Percentiles rank a stretch among this genome's conserved stretches.
These are phyloP conservation scores for Aspergillus sparsus DNA, from an alignment of 495 filamentous ascomycete species.

Conservation along the genomic window DNA sequence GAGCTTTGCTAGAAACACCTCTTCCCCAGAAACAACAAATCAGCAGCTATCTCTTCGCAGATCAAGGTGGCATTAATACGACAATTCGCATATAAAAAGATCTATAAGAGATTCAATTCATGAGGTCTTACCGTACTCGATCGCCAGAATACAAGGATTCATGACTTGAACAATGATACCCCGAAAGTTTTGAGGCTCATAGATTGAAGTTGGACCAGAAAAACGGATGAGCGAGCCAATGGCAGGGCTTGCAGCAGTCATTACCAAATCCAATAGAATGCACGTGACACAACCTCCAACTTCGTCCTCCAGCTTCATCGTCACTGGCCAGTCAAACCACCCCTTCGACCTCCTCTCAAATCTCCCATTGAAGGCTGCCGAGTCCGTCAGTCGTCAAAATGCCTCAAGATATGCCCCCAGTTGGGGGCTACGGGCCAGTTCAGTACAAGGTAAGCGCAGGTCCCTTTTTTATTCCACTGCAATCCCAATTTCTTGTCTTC, in stretches of 20 bases:
- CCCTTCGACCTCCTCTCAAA: slow-evolving; percentile 29
- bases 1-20: no score
- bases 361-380: slow-evolving; percentile 24
- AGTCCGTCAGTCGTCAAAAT: slow-evolving; percentile 40
- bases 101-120: no score
- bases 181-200: background rate
- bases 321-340: slow-evolving; percentile 17
- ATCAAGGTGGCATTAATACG: no score
- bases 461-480: background rate
- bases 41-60: no score
- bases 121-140: no score
- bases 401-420: slow-evolving; percentile 86
- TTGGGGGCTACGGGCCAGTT: slow-evolving; percentile 89
- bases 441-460: slow-evolving; percentile 80
- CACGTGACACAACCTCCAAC: slow-evolving; percentile 45
- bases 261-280: slow-evolving; percentile 30
- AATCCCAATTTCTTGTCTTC: background rate
- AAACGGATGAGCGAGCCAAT: slow-evolving; percentile 32
- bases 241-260: slow-evolving; percentile 30
- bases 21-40: no score
- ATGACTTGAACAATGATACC: no score
- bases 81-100: no score
- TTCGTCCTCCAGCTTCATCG: slow-evolving; percentile 35
- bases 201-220: background rate
- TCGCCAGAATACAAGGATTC: no score